Base-by-base conservation (phyloP, 2,329 filamentous ascomycete species). In the Fusarium drepaniforme region DNA sequence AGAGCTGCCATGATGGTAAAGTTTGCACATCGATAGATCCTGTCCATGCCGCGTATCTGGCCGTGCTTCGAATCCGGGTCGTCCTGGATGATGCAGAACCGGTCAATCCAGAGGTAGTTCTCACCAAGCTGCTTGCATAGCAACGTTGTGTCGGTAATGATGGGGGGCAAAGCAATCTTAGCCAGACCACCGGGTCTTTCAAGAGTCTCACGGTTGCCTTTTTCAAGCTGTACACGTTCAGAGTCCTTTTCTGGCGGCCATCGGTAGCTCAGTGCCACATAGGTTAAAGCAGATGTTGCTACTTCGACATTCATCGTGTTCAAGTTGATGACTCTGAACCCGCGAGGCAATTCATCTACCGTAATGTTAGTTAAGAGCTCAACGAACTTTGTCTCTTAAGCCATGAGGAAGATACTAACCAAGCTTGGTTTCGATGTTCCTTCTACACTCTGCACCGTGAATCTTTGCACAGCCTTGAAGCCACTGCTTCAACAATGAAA, bases 51-150 rank as follows among this genome's bases (percentile, higher is more conserved):
- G 8, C 59, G 40, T 6, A 62, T 62, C 28, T 62, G 59, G n/a
- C 28, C 16, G n/a, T 62, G 59, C 8, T 62, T 62, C 12, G 59
- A 49, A 28, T 33, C 15, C 8, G 59, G 8, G 44, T 62, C 59
- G 25, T 62, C 59, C 11, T 62, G 59, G 30, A 62, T 62, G 59
- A 62, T 62, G 59, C 59, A 62, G 28, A 62, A 49, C 15, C 59
- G 28, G 28, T 62, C 59, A 16, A 62, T 49, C 59, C 59, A 62
- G 28, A 62, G 59, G 18, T 46, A 62, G 2, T 30, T 35, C 18
- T 62, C 59, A 5, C 59, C 59, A 13, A 62, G 40, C 13, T 62
- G 37, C 40, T 62, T 28, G 40, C 59, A 62, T 18, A 62, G n/a
- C 5, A 35, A 2, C 28, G 49, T 62, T 7, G 59, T 12, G 21